phyloP scores from a whole-genome alignment of 1,284 basidiomycete genomes.

The Blastosporella zonata region DNA sequence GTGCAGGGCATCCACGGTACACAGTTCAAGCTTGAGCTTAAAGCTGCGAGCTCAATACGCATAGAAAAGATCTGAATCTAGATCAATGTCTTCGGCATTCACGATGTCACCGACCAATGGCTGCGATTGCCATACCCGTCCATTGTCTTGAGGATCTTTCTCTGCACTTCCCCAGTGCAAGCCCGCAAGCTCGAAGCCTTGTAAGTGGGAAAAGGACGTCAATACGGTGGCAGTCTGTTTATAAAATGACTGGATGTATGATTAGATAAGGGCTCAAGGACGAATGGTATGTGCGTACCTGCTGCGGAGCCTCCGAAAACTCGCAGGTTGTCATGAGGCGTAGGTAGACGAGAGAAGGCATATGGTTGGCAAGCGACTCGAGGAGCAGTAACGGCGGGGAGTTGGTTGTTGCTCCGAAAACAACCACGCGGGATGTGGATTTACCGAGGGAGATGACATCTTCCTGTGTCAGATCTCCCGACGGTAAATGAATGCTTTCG shows the following conservation, averaged over 20 bases:
- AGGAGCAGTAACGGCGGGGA: slow-evolving; percentile 44
- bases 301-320: slow-evolving; percentile 43
- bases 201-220: slow-evolving; percentile 51
- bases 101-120: slow-evolving; percentile 34
- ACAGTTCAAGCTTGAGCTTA: not conserved
- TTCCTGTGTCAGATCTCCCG: slow-evolving; percentile 52
- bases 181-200: slow-evolving; percentile 67
- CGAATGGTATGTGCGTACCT: slow-evolving; percentile 11
- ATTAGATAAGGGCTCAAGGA: slow-evolving; percentile 14
- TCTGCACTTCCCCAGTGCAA: slow-evolving; percentile 62
- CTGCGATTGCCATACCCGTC: slow-evolving; percentile 51
- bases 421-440: slow-evolving; percentile 41
- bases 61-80: slow-evolving; percentile 39
- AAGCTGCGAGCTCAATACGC: slow-evolving; percentile 28
- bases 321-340: slow-evolving; percentile 50
- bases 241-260: slow-evolving; percentile 48
- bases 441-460: slow-evolving; percentile 48
- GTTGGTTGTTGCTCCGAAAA: slow-evolving; percentile 45
- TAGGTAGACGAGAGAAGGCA: slow-evolving; percentile 49
- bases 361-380: slow-evolving; percentile 38
- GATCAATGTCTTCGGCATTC: slow-evolving; percentile 28
- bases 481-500: slow-evolving; percentile 54
- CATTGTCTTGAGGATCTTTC: slow-evolving; percentile 31
- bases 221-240: slow-evolving; percentile 55
- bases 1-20: not conserved